Evolutionary conservation across 495 filamentous ascomycete genomes (phyloP).

Genomic region (Halenospora varia): DNA sequence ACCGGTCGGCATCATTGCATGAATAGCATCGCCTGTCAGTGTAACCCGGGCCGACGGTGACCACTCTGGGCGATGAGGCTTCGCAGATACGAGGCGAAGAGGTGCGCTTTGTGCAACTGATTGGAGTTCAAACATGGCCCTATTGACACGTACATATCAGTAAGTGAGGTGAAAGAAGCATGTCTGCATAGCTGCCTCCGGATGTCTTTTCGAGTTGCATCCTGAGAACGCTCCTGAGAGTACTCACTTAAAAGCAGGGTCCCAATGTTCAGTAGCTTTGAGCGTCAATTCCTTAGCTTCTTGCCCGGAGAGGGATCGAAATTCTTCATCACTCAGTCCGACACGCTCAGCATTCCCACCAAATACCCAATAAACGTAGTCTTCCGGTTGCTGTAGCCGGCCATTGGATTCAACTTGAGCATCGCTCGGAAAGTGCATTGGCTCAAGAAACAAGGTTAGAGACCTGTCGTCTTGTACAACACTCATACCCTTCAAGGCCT

Average conservation of each 20-base stretch:
- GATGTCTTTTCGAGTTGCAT: no score
- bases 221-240: no score
- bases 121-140: conserved; percentile 34
- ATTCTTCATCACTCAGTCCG: conserved; percentile 10
- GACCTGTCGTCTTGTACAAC: conserved; percentile 29
- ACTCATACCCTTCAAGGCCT: conserved; percentile 28
- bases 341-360: conserved; percentile 17
- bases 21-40: conserved; percentile 51
- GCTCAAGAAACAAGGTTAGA: conserved; percentile 30
- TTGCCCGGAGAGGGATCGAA: conserved; percentile 16
- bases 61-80: conserved; percentile 31
- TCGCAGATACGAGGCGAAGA: conserved; percentile 34
- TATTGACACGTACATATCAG: conserved; percentile 19
- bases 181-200: no score
- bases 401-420: background rate
- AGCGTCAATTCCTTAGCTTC: conserved; percentile 25
- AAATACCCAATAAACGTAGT: conserved; percentile 38
- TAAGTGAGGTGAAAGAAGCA: background rate
- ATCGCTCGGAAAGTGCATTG: conserved; percentile 5
- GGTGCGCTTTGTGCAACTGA: conserved; percentile 28
- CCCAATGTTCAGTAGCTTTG: conserved; percentile 21
- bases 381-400: conserved; percentile 21
- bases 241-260: conserved; percentile 10
- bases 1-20: conserved; percentile 48
- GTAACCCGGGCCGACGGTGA: conserved; percentile 37